phyloP scores from a whole-genome alignment of 371 early-diverging fungal genomes.

The Actinomortierella ambigua region DNA sequence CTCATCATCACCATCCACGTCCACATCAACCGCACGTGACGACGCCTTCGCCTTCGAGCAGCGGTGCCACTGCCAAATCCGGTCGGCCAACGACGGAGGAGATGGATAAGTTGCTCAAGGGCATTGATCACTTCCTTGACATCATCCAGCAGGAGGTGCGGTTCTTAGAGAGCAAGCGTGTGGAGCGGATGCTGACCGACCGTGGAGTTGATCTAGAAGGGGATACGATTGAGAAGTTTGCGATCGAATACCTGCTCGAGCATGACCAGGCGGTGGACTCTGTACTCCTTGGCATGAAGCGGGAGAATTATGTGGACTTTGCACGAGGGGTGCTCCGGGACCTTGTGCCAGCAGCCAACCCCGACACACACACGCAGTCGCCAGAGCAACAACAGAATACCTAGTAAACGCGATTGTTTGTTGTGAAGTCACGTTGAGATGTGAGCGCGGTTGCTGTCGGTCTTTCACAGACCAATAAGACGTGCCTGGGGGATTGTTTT shows the following conservation, averaged over 20 bases:
- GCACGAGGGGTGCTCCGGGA: conserved; percentile 26
- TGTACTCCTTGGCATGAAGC: conserved; percentile 42
- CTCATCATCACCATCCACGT: no score
- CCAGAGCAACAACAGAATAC: neutral
- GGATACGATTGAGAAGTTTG: conserved; percentile 35
- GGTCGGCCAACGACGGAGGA: conserved; percentile 1
- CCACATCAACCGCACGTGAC: no score
- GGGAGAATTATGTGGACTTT: conserved; percentile 43
- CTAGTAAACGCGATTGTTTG: neutral
- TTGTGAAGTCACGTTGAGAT: neutral
- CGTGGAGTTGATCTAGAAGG: conserved; percentile 32
- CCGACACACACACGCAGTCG: no score
- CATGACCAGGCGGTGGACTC: conserved; percentile 28
- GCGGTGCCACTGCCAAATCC: no score
- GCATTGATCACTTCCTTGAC: conserved; percentile 16
- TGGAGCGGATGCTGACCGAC: conserved; percentile 23
- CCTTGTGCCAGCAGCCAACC: neutral
- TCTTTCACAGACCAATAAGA: neutral
- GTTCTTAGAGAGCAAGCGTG: conserved; percentile 21
- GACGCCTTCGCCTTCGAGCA: no score
- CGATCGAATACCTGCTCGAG: conserved; percentile 32
- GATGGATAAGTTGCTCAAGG: conserved; percentile 16
- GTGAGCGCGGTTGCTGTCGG: neutral
- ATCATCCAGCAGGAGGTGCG: conserved; percentile 39
- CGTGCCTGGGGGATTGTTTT: neutral